Evolutionary conservation across 2,329 filamentous ascomycete genomes (phyloP).

Genomic region (Colletotrichum spaethianum): DNA sequence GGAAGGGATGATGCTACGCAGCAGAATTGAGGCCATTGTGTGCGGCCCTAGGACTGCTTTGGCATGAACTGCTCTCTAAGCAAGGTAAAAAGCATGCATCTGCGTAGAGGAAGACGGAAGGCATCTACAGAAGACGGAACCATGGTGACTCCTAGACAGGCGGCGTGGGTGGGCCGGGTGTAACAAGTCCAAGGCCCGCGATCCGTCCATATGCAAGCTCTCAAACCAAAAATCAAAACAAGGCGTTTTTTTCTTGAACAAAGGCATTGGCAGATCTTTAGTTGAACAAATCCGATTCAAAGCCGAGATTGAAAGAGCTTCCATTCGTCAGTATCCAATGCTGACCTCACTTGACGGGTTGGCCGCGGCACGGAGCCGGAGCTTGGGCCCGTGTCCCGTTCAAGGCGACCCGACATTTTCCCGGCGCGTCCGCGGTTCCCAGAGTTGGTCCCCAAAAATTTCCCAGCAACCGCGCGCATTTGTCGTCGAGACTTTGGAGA

Average conservation of each 20-base stretch:
- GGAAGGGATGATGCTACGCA: conserved; percentile 1
- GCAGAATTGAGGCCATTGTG: neutral
- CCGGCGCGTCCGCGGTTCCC: conserved; percentile 46
- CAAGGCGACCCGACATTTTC: conserved; percentile 51
- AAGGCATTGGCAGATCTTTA: neutral
- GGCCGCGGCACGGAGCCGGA: conserved; percentile 26
- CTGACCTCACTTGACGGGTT: conserved; percentile 7
- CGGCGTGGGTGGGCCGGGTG: conserved; percentile 7
- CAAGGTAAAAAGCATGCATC: conserved; percentile 22
- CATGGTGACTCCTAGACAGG: conserved; percentile 14
- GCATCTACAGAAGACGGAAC: conserved; percentile 4
- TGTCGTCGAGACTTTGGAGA: conserved; percentile 12
- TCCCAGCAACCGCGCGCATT: conserved; percentile 36
- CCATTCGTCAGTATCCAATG: neutral
- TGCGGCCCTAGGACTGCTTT: neutral
- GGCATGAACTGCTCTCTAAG: neutral
- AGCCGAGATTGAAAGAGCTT: neutral
- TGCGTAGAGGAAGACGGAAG: conserved; percentile 18
- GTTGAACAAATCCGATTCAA: neutral
- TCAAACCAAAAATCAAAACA: conserved; percentile 21
- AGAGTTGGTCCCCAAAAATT: conserved; percentile 48
- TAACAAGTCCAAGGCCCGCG: conserved; percentile 8
- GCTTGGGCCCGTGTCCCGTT: conserved; percentile 28
- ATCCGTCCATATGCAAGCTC: conserved; percentile 18
- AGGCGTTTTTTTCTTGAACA: neutral